Evolutionary conservation across 202 grass and related monocot genomes (phyloP), one percentile per base, ranked within the genome.

Genomic region (Carex sylvatica): DNA sequence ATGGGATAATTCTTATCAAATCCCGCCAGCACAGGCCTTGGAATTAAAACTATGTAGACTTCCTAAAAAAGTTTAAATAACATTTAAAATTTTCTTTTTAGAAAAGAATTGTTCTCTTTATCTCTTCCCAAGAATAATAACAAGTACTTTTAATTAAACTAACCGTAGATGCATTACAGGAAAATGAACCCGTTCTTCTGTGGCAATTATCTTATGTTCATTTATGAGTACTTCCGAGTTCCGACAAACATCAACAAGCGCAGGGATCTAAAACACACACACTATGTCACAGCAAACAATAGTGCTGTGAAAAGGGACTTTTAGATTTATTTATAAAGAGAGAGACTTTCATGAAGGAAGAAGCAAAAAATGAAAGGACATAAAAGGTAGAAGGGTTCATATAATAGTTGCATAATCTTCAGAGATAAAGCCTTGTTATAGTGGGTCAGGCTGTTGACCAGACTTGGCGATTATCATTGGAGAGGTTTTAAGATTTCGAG

Each of bases 1-100:
- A 82, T 82, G 80, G 80, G 61, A 82, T 67, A 68, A 82, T 82
- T 69, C 80, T 82, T 82, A 82, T 65, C 58, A 82, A 82, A 82
- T 82, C 5, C 58, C 16, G 13, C 69, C 69, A 22, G 15, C 70
- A 11, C 20, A 53, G 49, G 49, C 72, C 26, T 54, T 76, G 72
- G 49, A 76, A 76, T 56, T 56, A 76, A 76, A 76, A 56, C 23
- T 36, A 10, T 59, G 51, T 59, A 77, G 53, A 58, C 14, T 77
- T 77, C 63, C 80, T 56, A 82, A 47, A 82, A 68, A 56, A 55
- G 56, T 31, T 54, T 64, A 24, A 69, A 82, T 53, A 22, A 64
- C 44, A 14, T 75, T 30, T 2, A 12, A 55, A 77, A 59, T 58
- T 58, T 19, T 12, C 73, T 59, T 77, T 77, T 59, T 36, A 35